Conservation (phyloP, 306 rosid genomes). For the Styphnolobium japonicum region DNA sequence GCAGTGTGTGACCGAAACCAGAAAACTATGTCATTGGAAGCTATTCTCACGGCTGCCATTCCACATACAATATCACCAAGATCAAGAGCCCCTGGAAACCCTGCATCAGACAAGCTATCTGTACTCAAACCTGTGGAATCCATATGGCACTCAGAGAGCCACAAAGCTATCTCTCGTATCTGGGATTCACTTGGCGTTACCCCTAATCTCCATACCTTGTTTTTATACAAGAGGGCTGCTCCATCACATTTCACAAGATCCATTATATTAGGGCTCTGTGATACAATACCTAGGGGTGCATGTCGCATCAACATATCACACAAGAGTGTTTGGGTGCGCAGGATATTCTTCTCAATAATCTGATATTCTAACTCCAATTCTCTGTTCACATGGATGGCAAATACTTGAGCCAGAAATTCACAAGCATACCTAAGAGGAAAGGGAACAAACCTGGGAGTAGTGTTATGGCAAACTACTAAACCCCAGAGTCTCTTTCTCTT, state of each 20-base stretch:
- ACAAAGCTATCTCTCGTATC: constrained; percentile 62
- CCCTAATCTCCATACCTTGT: constrained; percentile 79
- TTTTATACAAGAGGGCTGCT: constrained; percentile 73
- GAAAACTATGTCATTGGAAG: constrained; percentile 64
- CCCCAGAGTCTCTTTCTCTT: constrained; percentile 96
- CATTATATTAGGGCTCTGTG: constrained; percentile 90
- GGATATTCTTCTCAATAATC: constrained; percentile 78
- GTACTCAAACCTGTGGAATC: constrained; percentile 97
- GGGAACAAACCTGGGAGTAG: constrained; percentile 87
- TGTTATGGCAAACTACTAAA: constrained; percentile 90
- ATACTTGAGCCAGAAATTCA: constrained; percentile 92
- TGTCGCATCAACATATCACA: constrained; percentile 97
- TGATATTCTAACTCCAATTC: constrained; percentile 85
- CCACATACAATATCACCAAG: constrained; percentile 79
- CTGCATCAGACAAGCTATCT: constrained; percentile 92
- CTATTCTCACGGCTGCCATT: constrained; percentile 90
- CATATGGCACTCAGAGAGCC: constrained; percentile 73
- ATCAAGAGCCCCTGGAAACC: constrained; percentile 69
- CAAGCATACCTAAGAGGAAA: constrained; percentile 99
- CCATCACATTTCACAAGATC: constrained; percentile 97
- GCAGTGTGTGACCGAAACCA: constrained; percentile 81
- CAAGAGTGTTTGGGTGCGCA: constrained; percentile 88
- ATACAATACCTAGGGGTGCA: constrained; percentile 85
- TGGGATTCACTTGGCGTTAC: constrained; percentile 70
- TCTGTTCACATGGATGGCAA: constrained; percentile 92